A percentile compares a stretch with the other conserved stretches of the same genome.
phyloP scores from a whole-genome alignment of 352 stramenopile species.

The Phytophthora ramorum region DNA sequence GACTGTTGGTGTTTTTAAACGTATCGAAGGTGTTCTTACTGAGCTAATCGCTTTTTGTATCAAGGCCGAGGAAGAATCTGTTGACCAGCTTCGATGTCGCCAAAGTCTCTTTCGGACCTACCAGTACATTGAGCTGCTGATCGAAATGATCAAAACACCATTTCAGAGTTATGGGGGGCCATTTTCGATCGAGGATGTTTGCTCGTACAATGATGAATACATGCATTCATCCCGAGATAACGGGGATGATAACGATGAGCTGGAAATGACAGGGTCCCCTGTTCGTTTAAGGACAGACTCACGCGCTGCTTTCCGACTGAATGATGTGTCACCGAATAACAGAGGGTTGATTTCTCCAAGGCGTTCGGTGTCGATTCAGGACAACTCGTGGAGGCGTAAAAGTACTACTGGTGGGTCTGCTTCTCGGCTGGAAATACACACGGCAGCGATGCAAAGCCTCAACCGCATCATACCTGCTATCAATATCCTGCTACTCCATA shows the following conservation, averaged over 20 bases:
- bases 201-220: conserved; percentile 57
- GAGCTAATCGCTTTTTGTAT: conserved; percentile 61
- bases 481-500: conserved; percentile 67
- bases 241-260: conserved; percentile 33
- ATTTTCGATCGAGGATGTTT: conserved; percentile 65
- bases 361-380: conserved; percentile 26
- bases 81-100: conserved; percentile 37
- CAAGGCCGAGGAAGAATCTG: conserved; percentile 34
- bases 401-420: conserved; percentile 19
- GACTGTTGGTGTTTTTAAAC: conserved; percentile 41
- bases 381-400: conserved; percentile 40
- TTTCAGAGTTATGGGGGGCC: conserved; percentile 67
- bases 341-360: conserved; percentile 31
- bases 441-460: conserved; percentile 54
- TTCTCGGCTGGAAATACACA: conserved; percentile 42
- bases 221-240: conserved; percentile 35
- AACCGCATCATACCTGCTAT: conserved; percentile 64
- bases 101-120: conserved; percentile 68
- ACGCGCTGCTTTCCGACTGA: conserved; percentile 1
- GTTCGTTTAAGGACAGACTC: conserved; percentile 26
- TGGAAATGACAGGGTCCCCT: conserved; percentile 33
- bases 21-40: conserved; percentile 48
- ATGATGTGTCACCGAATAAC: conserved; percentile 11
- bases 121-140: conserved; percentile 66
- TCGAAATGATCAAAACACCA: conserved; percentile 71